Evolutionary conservation across 192 early-diverging fungal genomes (phyloP).

Genomic region (Coemansia sp.): DNA sequence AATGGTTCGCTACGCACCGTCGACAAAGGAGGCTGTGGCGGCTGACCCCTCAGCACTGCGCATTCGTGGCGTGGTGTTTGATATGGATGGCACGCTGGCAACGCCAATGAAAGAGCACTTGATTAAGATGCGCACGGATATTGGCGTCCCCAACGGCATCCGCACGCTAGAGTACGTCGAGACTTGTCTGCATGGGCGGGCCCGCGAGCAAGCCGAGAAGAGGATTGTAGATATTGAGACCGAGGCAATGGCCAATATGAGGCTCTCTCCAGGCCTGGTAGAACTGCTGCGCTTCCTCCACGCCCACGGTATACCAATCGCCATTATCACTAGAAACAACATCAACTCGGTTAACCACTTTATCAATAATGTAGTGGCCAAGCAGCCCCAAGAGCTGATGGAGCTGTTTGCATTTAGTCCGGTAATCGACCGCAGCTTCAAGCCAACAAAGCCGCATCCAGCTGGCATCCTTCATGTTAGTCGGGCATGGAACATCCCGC

Average conservation of each 20-base stretch:
- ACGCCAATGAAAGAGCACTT: conserved; percentile 51
- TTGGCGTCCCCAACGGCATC: conserved; percentile 40
- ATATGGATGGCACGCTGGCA: conserved; percentile 58
- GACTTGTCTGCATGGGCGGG: conserved; percentile 30
- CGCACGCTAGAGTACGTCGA: conserved; percentile 50
- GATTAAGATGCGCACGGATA: conserved; percentile 31
- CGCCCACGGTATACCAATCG: conserved; percentile 36
- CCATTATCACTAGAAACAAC: conserved; percentile 59
- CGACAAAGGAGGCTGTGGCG: conserved; percentile 28
- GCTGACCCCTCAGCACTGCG: conserved; percentile 31
- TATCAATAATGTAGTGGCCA: conserved; percentile 39
- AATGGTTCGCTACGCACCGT: conserved; percentile 44
- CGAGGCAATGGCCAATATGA: conserved; percentile 49
- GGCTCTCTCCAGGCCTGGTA: conserved; percentile 48
- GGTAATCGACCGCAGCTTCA: conserved; percentile 52
- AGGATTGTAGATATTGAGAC: conserved; percentile 49
- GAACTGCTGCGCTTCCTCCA: conserved; percentile 45
- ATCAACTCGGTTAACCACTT: conserved; percentile 48
- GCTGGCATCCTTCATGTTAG: conserved; percentile 49
- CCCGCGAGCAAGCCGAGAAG: conserved; percentile 28
- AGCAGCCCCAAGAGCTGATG: conserved; percentile 27
- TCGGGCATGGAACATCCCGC: conserved; percentile 43
- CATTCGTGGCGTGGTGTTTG: conserved; percentile 53
- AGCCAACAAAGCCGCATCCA: conserved; percentile 55
- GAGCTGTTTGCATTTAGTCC: conserved; percentile 51